Percentiles rank a stretch among this genome's conserved stretches.
Conservation (phyloP, 768 basidiomycete genomes). For the Rhizopogon roseolus region DNA sequence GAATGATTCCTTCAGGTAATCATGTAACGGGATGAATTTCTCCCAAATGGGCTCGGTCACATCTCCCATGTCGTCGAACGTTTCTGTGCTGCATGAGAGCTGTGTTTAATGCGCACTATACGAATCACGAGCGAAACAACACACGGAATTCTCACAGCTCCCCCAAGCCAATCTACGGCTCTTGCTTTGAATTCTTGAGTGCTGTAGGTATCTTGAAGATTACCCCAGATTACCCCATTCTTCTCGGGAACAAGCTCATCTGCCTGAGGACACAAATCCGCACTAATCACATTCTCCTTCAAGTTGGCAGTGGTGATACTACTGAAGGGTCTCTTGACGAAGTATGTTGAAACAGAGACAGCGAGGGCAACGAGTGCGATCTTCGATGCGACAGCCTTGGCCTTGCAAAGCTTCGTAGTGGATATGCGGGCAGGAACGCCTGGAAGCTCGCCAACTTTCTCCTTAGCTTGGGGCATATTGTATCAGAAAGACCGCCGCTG, state of each 20-base stretch:
- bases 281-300: neutral
- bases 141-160: constrained; percentile 38
- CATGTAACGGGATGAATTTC: constrained; percentile 47
- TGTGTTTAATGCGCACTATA: neutral
- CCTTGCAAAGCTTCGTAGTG: constrained; percentile 24
- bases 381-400: constrained; percentile 5
- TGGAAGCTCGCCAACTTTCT: neutral
- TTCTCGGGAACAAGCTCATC: constrained; percentile 26
- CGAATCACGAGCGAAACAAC: constrained; percentile 6
- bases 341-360: constrained; percentile 10
- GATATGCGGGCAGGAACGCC: neutral
- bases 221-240: constrained; percentile 29
- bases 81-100: constrained; percentile 38
- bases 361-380: constrained; percentile 10
- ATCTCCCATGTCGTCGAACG: constrained; percentile 43
- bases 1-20: constrained; percentile 53
- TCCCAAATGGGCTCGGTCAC: constrained; percentile 53
- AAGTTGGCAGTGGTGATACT: neutral
- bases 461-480: neutral
- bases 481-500: neutral
- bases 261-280: constrained; percentile 30
- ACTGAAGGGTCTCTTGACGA: constrained; percentile 2
- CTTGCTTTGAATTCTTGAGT: constrained; percentile 31
- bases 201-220: constrained; percentile 23
- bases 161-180: constrained; percentile 33